phyloP scores from a whole-genome alignment of 192 early-diverging fungal species.

The Geranomyces variabilis region DNA sequence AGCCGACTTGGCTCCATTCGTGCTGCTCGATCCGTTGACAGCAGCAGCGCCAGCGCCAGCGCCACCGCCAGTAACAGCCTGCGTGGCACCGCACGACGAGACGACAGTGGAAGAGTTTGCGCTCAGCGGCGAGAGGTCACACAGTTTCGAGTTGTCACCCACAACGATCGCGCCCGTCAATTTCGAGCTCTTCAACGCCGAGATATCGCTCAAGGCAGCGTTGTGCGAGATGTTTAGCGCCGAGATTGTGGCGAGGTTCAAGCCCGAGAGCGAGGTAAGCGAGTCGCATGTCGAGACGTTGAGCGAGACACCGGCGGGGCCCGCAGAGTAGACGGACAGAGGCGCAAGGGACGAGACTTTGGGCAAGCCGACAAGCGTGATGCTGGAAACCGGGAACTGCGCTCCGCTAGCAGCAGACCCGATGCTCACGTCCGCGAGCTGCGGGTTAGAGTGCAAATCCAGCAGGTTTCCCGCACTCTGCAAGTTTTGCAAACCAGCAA shows the following conservation, averaged over 20 bases:
- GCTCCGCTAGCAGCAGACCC: constrained; percentile 8
- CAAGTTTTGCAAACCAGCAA: constrained; percentile 29
- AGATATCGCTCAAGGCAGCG: constrained; percentile 6
- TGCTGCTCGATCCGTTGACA: too few relatives aligned
- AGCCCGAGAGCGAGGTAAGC: constrained; percentile 20
- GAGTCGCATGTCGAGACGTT: not conserved
- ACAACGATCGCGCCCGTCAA: constrained; percentile 25
- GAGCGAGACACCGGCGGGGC: not conserved
- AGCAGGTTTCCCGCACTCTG: constrained; percentile 21
- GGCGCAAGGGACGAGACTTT: not conserved
- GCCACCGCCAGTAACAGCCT: not conserved
- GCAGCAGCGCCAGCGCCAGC: not conserved
- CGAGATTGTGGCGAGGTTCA: constrained; percentile 6
- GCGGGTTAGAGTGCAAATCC: not conserved
- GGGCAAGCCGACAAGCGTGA: constrained; percentile 13
- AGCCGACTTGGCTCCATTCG: too few relatives aligned
- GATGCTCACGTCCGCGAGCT: not conserved
- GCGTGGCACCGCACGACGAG: constrained; percentile 9
- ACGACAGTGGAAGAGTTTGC: not conserved
- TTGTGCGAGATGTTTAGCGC: constrained; percentile 26
- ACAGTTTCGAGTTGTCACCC: constrained; percentile 25
- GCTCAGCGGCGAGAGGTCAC: constrained; percentile 16
- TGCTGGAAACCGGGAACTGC: constrained; percentile 1
- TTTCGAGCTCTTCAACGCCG: constrained; percentile 6
- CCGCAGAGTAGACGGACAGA: constrained; percentile 11